phyloP scores from a whole-genome alignment of 306 rosid genomes.

The Vachellia pachyceras region DNA sequence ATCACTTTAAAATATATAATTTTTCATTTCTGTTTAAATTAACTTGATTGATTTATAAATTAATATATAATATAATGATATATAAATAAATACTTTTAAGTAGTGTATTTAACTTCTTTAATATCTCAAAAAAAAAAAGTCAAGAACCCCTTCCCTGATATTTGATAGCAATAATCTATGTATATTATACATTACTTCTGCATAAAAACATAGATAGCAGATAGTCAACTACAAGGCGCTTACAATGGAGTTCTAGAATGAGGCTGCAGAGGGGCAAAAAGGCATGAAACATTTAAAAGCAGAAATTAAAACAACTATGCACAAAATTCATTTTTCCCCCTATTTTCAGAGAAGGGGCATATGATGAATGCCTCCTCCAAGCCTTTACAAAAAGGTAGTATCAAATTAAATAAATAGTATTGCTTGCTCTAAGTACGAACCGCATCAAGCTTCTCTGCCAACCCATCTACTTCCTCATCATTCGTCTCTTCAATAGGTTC shows the following conservation, averaged over 20 bases:
- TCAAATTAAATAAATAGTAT: conserved; percentile 23
- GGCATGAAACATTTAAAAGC: conserved; percentile 3
- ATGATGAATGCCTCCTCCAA: conserved; percentile 29
- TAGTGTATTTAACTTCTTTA: too few relatives aligned
- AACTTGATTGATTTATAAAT: too few relatives aligned
- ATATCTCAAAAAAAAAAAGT: too few relatives aligned
- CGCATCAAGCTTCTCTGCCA: conserved; percentile 61
- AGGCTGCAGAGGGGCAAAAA: conserved; percentile 40
- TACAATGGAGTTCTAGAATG: conserved; percentile 30
- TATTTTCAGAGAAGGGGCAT: conserved; percentile 20
- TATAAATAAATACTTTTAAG: too few relatives aligned
- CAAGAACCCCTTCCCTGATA: conserved; percentile 1
- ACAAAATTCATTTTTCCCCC: not conserved
- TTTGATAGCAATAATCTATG: conserved; percentile 20
- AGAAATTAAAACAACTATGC: conserved; percentile 29
- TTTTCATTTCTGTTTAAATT: too few relatives aligned
- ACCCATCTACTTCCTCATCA: conserved; percentile 64
- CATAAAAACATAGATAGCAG: not conserved
- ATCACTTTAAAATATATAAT: too few relatives aligned
- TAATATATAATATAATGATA: too few relatives aligned
- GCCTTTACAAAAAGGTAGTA: conserved; percentile 13
- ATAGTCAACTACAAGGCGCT: conserved; percentile 19
- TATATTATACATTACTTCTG: conserved; percentile 20
- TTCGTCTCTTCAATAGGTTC: conserved; percentile 63
- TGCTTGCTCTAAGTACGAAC: conserved; percentile 50